A percentile compares a stretch with the other conserved stretches of the same genome.
Conservation (phyloP, 192 early-diverging fungal genomes). For the Coemansia sp. region DNA sequence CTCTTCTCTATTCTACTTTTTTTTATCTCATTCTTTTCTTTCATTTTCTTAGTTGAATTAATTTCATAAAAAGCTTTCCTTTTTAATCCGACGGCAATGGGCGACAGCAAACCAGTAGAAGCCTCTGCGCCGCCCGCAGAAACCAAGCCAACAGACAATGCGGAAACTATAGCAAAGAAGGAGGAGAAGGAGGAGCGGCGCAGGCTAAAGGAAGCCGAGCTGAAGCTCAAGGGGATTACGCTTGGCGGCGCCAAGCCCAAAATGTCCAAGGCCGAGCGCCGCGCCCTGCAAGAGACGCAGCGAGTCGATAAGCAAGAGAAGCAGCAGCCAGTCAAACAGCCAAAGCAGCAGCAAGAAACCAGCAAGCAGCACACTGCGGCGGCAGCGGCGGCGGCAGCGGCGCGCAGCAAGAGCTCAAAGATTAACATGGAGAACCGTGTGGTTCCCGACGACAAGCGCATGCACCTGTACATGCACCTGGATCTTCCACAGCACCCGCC, state of each 20-base stretch:
- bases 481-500: constrained; percentile 47
- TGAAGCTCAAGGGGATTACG: constrained; percentile 28
- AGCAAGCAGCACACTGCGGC: constrained; percentile 14
- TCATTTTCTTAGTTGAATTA: neutral
- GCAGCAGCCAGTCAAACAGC: constrained; percentile 2
- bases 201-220: constrained; percentile 32
- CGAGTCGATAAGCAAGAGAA: constrained; percentile 67
- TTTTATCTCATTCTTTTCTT: neutral
- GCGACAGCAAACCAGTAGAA: constrained; percentile 7
- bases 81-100: constrained; percentile 7
- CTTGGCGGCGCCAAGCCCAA: constrained; percentile 53
- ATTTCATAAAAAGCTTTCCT: neutral
- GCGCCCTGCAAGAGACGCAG: constrained; percentile 81
- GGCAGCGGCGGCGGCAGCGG: constrained; percentile 3
- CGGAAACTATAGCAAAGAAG: constrained; percentile 15
- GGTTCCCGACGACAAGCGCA: constrained; percentile 45
- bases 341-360: constrained; percentile 7
- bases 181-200: constrained; percentile 45
- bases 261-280: constrained; percentile 89
- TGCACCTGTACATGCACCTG: constrained; percentile 50
- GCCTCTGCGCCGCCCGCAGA: neutral
- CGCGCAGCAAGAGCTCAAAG: constrained; percentile 6
- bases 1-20: neutral
- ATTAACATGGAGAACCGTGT: constrained; percentile 37
- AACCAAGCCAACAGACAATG: neutral